Evolutionary conservation across 371 early-diverging fungal genomes (phyloP).

Genomic region (Circinella minor): DNA sequence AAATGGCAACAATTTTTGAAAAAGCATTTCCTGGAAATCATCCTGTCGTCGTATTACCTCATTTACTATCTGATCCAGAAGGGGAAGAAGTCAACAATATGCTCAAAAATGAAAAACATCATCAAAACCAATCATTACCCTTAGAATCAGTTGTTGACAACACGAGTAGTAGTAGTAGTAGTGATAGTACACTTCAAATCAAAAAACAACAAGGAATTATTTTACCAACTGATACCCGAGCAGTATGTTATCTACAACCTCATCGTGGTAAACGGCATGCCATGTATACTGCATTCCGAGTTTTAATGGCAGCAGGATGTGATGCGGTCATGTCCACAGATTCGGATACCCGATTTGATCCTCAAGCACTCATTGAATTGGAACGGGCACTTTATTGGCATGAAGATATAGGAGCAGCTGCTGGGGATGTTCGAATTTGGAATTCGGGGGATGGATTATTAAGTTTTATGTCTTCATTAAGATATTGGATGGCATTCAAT

Average conservation of each 20-base stretch:
- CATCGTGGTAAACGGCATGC: conserved; percentile 69
- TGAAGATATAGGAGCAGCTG: conserved; percentile 60
- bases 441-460: conserved; percentile 53
- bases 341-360: conserved; percentile 69
- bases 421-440: conserved; percentile 71
- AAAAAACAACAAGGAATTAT: conserved; percentile 14
- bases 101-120: neutral
- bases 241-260: conserved; percentile 61
- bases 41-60: conserved; percentile 47
- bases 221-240: conserved; percentile 42
- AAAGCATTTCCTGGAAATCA: conserved; percentile 52
- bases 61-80: conserved; percentile 43
- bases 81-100: neutral
- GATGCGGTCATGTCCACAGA: conserved; percentile 69
- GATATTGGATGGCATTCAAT: conserved; percentile 77
- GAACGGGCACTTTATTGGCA: conserved; percentile 58
- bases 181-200: neutral
- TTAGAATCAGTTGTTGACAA: too few relatives aligned
- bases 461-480: conserved; percentile 65
- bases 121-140: too few relatives aligned
- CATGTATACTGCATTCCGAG: conserved; percentile 70
- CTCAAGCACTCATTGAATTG: conserved; percentile 52
- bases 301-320: conserved; percentile 55
- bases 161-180: conserved; percentile 6
- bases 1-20: conserved; percentile 65